Evolutionary conservation across 768 basidiomycete species (phyloP), one percentile per base, ranked within the genome.

Genomic region (Bullera alba): DNA sequence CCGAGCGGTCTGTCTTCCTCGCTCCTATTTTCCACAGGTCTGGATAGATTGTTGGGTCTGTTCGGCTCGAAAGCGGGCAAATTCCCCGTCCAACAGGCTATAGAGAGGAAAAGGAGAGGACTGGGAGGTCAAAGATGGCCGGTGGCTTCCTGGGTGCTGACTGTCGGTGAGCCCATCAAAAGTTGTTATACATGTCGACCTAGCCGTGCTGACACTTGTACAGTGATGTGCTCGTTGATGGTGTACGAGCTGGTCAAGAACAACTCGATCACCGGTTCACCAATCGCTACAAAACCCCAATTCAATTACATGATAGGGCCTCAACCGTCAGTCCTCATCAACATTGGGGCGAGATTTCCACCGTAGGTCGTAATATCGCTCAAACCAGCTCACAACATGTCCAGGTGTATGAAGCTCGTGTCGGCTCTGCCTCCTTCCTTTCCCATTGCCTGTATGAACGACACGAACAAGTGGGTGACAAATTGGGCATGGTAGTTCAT

Each of bases 311-410:
- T 69, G 64, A 77, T 97, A 16, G 93, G 93, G 2, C 93, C 93
- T 2, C 85, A 87, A 0, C 80, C 79, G 42, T 83, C 83, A 39
- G 88, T 84, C 2, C 76, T 97, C 14, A 87, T 96, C 51, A 81
- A 85, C 61, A 75, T 88, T 44, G 92, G 92, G 2, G 90, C 93
- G 21, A 85, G 93, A 23, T 95, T 91, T 67, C 86, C 87, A 14
- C 86, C 91, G 44, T 58, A 17, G 48, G 53, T 48, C 17, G 14
- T n/a, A 2, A 32, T 42, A 12, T n/a, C 50, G 38, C 14, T 10
- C n/a, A 34, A 8, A 34, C 8, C 38, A 22, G 19, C 38, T 39
- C 14, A 19, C 12, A 12, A 21, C 8, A 8, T 19, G 38, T 23
- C 12, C 37, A 53, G 48, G 26, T 46, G 54, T 51, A 57, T 52